phyloP scores from a whole-genome alignment of 352 stramenopile genomes.

The Globisporangium nodosum region DNA sequence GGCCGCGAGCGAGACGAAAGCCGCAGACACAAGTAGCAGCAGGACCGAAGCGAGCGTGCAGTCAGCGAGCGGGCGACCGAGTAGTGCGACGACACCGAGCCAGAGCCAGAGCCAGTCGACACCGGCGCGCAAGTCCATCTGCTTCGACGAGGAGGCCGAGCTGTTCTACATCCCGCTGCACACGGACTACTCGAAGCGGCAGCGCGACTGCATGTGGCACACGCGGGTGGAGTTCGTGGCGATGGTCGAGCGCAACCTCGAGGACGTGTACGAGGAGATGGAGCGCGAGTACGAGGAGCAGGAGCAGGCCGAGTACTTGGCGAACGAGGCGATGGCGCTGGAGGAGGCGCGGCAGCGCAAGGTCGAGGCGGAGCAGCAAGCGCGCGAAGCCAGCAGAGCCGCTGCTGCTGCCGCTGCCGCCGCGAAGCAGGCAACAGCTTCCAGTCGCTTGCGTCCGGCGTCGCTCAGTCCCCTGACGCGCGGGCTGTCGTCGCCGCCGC shows the following conservation, averaged over 20 bases:
- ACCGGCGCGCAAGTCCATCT: slow-evolving; percentile 34
- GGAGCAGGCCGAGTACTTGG: slow-evolving; percentile 43
- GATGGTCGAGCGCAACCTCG: slow-evolving; percentile 87
- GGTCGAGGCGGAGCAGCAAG: slow-evolving; percentile 26
- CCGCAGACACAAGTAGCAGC: background rate
- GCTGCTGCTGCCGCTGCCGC: background rate
- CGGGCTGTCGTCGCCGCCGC: slow-evolving; percentile 4
- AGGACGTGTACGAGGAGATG: slow-evolving; percentile 85
- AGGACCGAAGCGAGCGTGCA: background rate
- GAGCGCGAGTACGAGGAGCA: slow-evolving; percentile 82
- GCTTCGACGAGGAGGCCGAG: slow-evolving; percentile 74
- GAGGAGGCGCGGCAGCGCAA: slow-evolving; percentile 60
- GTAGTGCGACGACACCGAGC: background rate
- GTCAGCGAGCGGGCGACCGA: slow-evolving; percentile 3
- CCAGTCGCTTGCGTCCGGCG: slow-evolving; percentile 26
- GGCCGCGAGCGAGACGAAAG: slow-evolving; percentile 9
- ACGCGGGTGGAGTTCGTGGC: slow-evolving; percentile 75
- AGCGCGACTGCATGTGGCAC: slow-evolving; percentile 84
- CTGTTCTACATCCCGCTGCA: slow-evolving; percentile 85
- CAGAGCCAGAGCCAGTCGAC: too few relatives aligned
- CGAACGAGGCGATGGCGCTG: slow-evolving; percentile 68
- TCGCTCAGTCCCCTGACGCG: slow-evolving; percentile 26
- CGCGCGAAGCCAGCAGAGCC: slow-evolving; percentile 5
- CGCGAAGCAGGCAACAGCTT: slow-evolving; percentile 4
- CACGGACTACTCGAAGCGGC: slow-evolving; percentile 80